Evolutionary conservation across 148 eudicot genomes (phyloP), one percentile per base, ranked within the genome.

Genomic region (Rhododendron vialii): DNA sequence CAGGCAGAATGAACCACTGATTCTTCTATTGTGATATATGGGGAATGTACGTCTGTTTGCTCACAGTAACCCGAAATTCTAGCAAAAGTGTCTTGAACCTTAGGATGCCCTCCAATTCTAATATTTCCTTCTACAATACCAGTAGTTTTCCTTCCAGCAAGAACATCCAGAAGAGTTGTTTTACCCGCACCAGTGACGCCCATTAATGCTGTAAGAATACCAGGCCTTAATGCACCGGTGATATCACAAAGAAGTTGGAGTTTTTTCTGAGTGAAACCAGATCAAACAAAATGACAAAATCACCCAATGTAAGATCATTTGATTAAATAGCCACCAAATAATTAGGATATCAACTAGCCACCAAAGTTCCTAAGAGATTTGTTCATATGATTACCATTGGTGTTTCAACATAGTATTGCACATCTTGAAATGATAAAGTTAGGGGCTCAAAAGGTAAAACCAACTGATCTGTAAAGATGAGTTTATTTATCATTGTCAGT

Each of bases 121-220:
- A 96, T 91, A 33, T 93, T 93, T 63, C 98, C 98, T 93, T 93
- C 92, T 15, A 93, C 85, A 63, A 79, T 87, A 74, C 98, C 98
- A 88, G 90, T 91, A 47, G 96, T 94, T 91, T 96, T 96, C 87
- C 98, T 92, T 84, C 98, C 95, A 47, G 98, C 78, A 59, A 96
- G 93, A 87, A 96, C 96, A 88, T 96, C 96, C 13, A 96, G 88
- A 87, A 96, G 98, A 80, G 99, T 96, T 24, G 98, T 96, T 86
- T 95, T 96, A 26, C 99, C 98, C 85, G 96, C 96, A 45, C 99
- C 99, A 87, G 95, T 96, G 48, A 94, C 92, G 36, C 98, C 99
- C 98, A 95, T 94, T 43, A 96, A 87, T 33, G 95, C 98, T 24
- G 96, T 93, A 84, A 96, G 94, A 86, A 93, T 91, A 78, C 98